Evolutionary conservation across 345 rosid species (phyloP).

Genomic region (Populus tremula): DNA sequence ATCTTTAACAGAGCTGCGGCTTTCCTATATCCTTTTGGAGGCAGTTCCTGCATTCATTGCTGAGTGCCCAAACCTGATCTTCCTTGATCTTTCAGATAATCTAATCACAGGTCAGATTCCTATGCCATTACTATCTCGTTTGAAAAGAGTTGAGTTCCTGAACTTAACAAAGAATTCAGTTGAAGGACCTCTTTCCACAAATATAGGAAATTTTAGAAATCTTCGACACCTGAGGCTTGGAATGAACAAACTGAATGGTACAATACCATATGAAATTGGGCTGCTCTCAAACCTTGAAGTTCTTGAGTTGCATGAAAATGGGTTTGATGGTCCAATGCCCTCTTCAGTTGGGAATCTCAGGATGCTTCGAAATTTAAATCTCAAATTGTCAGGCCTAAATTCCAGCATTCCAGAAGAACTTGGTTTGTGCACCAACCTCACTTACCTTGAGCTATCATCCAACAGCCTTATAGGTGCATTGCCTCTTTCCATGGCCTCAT

Average conservation of each 20-base stretch:
- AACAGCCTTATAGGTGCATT: constrained; percentile 25
- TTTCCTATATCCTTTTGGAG: constrained; percentile 16
- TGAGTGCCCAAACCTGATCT: constrained; percentile 18
- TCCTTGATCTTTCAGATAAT: constrained; percentile 29
- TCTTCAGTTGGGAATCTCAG: constrained; percentile 33
- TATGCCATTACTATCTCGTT: constrained; percentile 7
- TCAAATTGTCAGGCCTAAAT: constrained; percentile 13
- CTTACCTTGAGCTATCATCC: constrained; percentile 10
- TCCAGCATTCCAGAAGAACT: constrained; percentile 20
- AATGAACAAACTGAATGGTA: constrained; percentile 27
- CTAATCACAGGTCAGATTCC: constrained; percentile 21
- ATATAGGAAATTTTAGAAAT: constrained; percentile 32
- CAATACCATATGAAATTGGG: constrained; percentile 37
- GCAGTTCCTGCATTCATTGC: constrained; percentile 15
- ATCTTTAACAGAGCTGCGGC: constrained; percentile 18
- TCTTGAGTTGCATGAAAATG: constrained; percentile 30
- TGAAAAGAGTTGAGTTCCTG: constrained; percentile 27
- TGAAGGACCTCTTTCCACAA: constrained; percentile 36
- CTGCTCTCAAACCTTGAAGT: constrained; percentile 32
- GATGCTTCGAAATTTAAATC: constrained; percentile 14
- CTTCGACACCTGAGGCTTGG: constrained; percentile 34
- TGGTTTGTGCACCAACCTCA: constrained; percentile 23
- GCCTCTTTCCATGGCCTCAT: constrained; percentile 25
- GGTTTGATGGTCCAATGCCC: constrained; percentile 33
- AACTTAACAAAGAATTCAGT: constrained; percentile 35